Conservation (phyloP, 352 stramenopile species). For the Pythium brachiatum region DNA sequence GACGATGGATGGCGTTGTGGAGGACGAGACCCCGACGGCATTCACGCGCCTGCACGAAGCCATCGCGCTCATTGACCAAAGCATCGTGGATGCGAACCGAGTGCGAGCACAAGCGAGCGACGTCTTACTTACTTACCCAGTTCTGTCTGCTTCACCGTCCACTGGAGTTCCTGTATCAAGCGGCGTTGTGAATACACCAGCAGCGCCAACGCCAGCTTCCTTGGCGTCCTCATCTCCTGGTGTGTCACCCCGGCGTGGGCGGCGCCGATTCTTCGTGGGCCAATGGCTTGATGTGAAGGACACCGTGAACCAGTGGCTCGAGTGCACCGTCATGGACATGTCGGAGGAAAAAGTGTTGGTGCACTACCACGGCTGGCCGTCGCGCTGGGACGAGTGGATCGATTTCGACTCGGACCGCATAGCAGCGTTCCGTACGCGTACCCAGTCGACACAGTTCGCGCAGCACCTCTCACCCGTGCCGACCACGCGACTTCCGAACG, state of each 20-base stretch:
- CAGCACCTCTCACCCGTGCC: constrained; percentile 59
- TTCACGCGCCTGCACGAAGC: neutral
- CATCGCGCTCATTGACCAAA: neutral
- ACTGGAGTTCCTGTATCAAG: too few relatives aligned
- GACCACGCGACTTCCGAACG: constrained; percentile 49
- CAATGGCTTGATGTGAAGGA: constrained; percentile 98
- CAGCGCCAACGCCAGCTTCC: too few relatives aligned
- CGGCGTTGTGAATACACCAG: too few relatives aligned
- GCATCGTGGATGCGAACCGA: neutral
- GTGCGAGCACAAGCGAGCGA: neutral
- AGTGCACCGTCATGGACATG: constrained; percentile 95
- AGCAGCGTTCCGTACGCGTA: constrained; percentile 94
- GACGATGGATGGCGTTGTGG: too few relatives aligned
- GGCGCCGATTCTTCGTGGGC: constrained; percentile 77
- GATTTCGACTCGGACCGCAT: constrained; percentile 92
- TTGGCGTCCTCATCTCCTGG: neutral
- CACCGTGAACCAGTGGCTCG: constrained; percentile 98
- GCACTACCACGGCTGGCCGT: constrained; percentile 97
- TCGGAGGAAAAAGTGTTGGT: constrained; percentile 86
- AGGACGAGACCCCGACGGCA: neutral
- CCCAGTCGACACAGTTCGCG: constrained; percentile 47
- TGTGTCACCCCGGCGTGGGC: constrained; percentile 27
- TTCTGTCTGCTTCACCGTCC: too few relatives aligned
- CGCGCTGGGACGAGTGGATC: constrained; percentile 98
- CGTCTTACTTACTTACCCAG: too few relatives aligned